phyloP scores from a whole-genome alignment of 441 rosid species.

The Arabidopsis lyrata region DNA sequence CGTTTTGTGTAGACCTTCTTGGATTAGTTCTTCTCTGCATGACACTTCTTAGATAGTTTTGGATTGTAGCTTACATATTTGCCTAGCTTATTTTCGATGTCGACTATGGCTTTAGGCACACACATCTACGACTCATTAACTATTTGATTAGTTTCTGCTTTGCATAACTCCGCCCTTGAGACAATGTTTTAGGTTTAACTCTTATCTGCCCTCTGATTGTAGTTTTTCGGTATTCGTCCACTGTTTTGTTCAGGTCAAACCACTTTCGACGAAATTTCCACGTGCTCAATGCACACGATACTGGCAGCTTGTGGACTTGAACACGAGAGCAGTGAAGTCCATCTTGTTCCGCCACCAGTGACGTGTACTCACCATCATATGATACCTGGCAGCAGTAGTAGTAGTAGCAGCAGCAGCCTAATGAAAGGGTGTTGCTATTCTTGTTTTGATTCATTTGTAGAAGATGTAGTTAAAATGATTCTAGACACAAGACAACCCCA shows the following conservation, averaged over 20 bases:
- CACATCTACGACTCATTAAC: neutral
- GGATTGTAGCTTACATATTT: neutral
- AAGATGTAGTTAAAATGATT: conserved; percentile 83
- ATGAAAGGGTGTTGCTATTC: conserved; percentile 84
- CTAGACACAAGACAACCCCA: conserved; percentile 75
- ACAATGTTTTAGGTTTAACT: conserved; percentile 1
- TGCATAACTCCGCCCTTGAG: neutral
- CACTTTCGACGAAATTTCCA: conserved; percentile 70
- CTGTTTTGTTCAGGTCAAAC: conserved; percentile 60
- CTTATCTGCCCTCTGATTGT: conserved; percentile 11
- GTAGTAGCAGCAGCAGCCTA: conserved; percentile 51
- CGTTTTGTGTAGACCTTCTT: conserved; percentile 2
- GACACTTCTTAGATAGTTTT: neutral
- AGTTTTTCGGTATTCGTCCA: neutral
- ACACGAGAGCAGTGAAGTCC: conserved; percentile 73
- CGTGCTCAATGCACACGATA: conserved; percentile 78
- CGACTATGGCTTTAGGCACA: neutral
- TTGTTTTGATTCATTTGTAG: conserved; percentile 87
- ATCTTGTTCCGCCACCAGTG: conserved; percentile 56
- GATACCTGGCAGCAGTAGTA: conserved; percentile 60
- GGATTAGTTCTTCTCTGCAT: conserved; percentile 16
- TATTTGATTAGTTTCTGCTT: conserved; percentile 9
- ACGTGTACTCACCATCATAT: conserved; percentile 65
- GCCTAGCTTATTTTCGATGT: neutral
- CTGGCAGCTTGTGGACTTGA: conserved; percentile 92